Evolutionary conservation across 345 rosid species (phyloP), one percentile per base, ranked within the genome.

Genomic region (Salix caprea): DNA sequence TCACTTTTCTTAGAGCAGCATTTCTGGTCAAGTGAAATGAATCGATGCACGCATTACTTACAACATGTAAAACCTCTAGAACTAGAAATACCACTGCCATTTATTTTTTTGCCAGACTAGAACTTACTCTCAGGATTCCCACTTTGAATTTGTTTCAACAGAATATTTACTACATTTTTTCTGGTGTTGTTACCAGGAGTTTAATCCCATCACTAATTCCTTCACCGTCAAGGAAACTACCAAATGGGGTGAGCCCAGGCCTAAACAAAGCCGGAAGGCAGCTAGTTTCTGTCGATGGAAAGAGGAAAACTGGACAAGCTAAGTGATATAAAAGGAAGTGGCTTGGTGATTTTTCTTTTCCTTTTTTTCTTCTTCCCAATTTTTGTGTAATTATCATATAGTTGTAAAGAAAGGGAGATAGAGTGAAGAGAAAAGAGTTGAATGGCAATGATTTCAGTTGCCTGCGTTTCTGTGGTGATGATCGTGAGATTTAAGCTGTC

Each of bases 161-260:
- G 8, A 40, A 26, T 32, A 7, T 71, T 21, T 19, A 37, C 34
- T 70, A 5, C 28, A 19, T 7, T 8, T 39, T 56, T 36, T 60
- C 65, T 68, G 71, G 71, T 36, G 44, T 65, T 73, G 42, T 67
- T 12, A 64, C 32, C 83, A 89, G 94, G 91, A 92, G 94, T 73
- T 56, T 86, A 60, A 88, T 91, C 66, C 99, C 98, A 52, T 87
- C 96, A 48, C 76, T 88, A 79, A 89, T 89, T 54, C 94, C 93
- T 60, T 78, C 88, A 5, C 90, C 93, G 16, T 78, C 89, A 54
- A 86, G 85, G 88, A 93, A 84, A 84, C 65, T 50, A 68, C 76
- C 91, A 15, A 83, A 70, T 64, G 87, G 87, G 12, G 40, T 34
- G n/a, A 87, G 80, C 73, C 77, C 81, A 50, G 82, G 82, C 50